Evolutionary conservation across 176 grass and related monocot genomes (phyloP).

Genomic region (Chrysopogon serrulatus): DNA sequence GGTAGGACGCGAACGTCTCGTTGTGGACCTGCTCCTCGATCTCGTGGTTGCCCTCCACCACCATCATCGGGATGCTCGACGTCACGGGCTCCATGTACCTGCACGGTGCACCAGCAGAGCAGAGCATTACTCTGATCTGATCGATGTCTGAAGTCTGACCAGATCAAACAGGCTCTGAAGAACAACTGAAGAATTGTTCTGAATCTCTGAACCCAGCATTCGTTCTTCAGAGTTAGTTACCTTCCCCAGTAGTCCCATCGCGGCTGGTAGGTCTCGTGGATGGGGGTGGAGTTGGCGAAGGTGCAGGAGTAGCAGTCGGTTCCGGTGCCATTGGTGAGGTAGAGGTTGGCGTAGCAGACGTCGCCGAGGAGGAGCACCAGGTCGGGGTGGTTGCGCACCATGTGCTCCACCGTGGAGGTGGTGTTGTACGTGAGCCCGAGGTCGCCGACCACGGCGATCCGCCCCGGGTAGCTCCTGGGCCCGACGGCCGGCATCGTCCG

Average conservation of each 20-base stretch:
- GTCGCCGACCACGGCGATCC: constrained; percentile 78
- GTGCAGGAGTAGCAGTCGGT: constrained; percentile 73
- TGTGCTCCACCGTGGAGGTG: constrained; percentile 77
- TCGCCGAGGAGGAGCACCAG: constrained; percentile 79
- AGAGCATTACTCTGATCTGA: neutral
- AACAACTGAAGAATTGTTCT: neutral
- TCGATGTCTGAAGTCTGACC: neutral
- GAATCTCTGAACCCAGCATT: neutral
- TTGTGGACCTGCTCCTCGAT: constrained; percentile 58
- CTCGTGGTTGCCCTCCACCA: constrained; percentile 92
- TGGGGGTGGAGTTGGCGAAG: constrained; percentile 54
- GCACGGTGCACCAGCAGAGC: neutral
- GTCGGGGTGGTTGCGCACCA: constrained; percentile 68
- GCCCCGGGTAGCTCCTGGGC: constrained; percentile 52
- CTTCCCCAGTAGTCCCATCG: constrained; percentile 97
- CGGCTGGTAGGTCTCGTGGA: constrained; percentile 84
- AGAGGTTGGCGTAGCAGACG: constrained; percentile 82
- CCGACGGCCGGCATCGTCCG: constrained; percentile 70
- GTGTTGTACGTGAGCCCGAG: constrained; percentile 84
- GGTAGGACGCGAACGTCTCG: constrained; percentile 67
- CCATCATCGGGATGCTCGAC: constrained; percentile 70
- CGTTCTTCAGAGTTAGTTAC: constrained; percentile 1
- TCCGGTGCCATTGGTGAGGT: constrained; percentile 79
- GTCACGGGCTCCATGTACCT: constrained; percentile 89
- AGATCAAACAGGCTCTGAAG: neutral